Evolutionary conservation across 2,329 filamentous ascomycete genomes (phyloP).

Genomic region (Colletotrichum sp.): DNA sequence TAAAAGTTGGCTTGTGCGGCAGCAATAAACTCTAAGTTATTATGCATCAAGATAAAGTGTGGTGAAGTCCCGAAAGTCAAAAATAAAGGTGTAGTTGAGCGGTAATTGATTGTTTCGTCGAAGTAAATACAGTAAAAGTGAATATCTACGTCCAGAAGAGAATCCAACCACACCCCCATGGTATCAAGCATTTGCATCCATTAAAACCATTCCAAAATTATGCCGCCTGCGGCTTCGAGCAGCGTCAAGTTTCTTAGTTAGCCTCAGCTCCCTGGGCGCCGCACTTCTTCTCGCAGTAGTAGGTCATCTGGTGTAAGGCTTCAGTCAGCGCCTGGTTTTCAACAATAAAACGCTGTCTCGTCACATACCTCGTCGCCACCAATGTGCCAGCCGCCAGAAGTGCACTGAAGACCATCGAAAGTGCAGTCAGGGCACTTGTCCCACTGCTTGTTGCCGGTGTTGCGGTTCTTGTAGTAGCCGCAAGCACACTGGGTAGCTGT

Average conservation of each 20-base stretch:
- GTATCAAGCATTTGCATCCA: neutral
- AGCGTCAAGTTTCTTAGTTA: neutral
- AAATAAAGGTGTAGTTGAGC: neutral
- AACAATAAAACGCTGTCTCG: neutral
- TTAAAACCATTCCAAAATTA: neutral
- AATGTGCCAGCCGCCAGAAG: slow-evolving; percentile 15
- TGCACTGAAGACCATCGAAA: slow-evolving; percentile 17
- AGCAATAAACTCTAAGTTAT: neutral
- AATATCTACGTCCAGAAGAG: neutral
- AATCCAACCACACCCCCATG: neutral
- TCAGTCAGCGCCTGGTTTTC: neutral
- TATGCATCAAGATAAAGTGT: neutral
- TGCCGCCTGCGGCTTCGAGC: neutral
- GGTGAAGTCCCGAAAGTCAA: neutral
- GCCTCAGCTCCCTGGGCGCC: slow-evolving; percentile 21
- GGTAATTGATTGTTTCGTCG: neutral
- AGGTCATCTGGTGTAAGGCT: slow-evolving; percentile 4
- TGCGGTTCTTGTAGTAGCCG: slow-evolving; percentile 13
- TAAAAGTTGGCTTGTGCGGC: neutral
- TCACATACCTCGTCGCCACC: slow-evolving; percentile 18
- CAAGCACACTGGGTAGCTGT: slow-evolving; percentile 19
- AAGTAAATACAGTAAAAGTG: neutral
- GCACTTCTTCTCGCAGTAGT: slow-evolving; percentile 24
- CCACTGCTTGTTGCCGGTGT: slow-evolving; percentile 24
- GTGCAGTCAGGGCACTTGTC: slow-evolving; percentile 22